Base-by-base conservation (phyloP, 2,329 filamentous ascomycete genomes). In the Cercospora beticola region DNA sequence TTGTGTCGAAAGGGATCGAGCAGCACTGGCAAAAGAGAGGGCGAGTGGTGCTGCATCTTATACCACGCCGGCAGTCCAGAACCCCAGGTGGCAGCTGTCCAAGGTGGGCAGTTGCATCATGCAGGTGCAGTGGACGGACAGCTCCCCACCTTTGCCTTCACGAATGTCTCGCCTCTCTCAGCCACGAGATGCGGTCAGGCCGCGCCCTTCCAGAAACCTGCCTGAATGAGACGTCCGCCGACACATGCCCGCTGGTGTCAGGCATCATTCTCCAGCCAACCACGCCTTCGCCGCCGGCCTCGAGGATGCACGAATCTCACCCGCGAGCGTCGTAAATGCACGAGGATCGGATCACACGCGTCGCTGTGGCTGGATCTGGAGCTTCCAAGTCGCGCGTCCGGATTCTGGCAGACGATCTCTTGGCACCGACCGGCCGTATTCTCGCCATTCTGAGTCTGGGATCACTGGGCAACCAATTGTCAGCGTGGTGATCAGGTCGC, bases 171-270 rank as follows among this genome's bases (percentile, higher is more conserved):
- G 49, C 49, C 43, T n/a, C 36, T 43, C 16, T 43, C 36, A 43
- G 36, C 36, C 56, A 59, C 56, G 56, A 31, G 56, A 59, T 59
- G 56, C 56, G 28, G 31, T 36, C 56, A 59, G 28, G 56, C 30
- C 31, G n/a, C 56, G n/a, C 18, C 28, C 12, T 65, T 65, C 62
- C 62, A 65, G 52, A 59, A 59, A 36, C 54, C 40, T 65, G 62
- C 62, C 62, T 46, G n/a, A 30, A 16, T 7, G 28, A 59, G 52
- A 57, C 62, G 49, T 23, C 7, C 43, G 23, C 26, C 57, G 31
- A 23, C 57, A 40, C 46, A 49, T 49, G 46, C 21, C 18, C 46
- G n/a, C 46, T 49, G 46, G 46, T 49, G 46, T 49, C 46, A 49
- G 21, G 46, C 46, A 49, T 56, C 49, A 16, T 56, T 56, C 23